Evolutionary conservation across 2,329 filamentous ascomycete genomes (phyloP).

Genomic region (Colletotrichum caudatum): DNA sequence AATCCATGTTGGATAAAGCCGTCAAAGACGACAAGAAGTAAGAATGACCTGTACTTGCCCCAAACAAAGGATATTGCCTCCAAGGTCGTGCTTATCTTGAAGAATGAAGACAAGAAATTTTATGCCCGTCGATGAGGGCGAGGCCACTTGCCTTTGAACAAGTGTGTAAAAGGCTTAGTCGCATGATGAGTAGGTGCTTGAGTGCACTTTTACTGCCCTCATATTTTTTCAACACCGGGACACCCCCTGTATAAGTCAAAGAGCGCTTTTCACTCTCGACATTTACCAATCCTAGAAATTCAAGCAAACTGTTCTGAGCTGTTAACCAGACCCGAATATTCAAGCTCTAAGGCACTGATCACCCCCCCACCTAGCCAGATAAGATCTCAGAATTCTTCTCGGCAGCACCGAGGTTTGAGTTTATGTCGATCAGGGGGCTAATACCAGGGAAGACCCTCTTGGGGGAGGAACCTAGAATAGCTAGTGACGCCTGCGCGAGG

Average conservation of each 20-base stretch:
- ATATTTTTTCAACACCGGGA: not conserved
- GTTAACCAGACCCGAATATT: not conserved
- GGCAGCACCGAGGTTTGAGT: not conserved
- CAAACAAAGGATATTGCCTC: not conserved
- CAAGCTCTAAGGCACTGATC: not conserved
- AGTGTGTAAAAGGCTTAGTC: not conserved
- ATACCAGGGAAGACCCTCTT: not conserved
- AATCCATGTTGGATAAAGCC: conserved; percentile 16
- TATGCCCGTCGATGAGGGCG: not conserved
- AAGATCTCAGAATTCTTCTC: not conserved
- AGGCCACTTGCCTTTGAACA: not conserved
- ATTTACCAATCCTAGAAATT: not conserved
- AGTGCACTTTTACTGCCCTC: not conserved
- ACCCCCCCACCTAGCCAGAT: not conserved
- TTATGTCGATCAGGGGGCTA: not conserved
- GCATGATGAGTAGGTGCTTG: not conserved
- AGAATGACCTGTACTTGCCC: not conserved
- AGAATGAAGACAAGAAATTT: not conserved
- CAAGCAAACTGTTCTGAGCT: not conserved
- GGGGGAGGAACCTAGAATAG: not conserved
- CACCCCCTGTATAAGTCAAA: not conserved
- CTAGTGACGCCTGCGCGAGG: not conserved
- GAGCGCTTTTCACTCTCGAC: not conserved
- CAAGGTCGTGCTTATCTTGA: not conserved
- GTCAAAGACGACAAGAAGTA: no score